Conservation (phyloP, 202 grass and related monocot genomes). For the Carex arenaria region DNA sequence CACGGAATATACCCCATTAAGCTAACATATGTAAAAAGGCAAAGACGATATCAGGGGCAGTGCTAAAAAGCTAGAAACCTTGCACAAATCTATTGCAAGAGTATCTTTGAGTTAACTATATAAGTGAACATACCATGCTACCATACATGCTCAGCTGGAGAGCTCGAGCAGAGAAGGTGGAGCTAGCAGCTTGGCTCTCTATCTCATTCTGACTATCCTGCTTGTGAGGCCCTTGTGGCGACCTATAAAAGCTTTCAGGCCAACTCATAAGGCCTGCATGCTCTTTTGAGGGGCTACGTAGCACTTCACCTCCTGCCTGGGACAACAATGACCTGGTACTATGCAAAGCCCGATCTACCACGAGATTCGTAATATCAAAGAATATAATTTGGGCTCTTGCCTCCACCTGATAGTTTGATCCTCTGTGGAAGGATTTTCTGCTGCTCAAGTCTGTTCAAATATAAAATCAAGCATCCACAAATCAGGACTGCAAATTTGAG, state of each 20-base stretch:
- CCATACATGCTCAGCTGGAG: conserved; percentile 87
- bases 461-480: background rate
- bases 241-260: conserved; percentile 67
- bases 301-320: conserved; percentile 26
- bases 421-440: conserved; percentile 44
- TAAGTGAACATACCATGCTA: conserved; percentile 54
- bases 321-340: conserved; percentile 35
- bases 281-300: conserved; percentile 52
- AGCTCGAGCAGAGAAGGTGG: conserved; percentile 63
- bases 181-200: conserved; percentile 1
- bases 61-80: background rate
- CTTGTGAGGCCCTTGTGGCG: conserved; percentile 19
- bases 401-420: conserved; percentile 61
- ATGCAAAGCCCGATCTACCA: conserved; percentile 37
- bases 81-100: background rate
- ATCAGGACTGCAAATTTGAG: background rate
- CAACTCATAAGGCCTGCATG: conserved; percentile 61
- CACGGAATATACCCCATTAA: background rate
- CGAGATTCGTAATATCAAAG: conserved; percentile 39
- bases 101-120: background rate
- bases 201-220: conserved; percentile 34
- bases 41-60: background rate
- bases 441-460: conserved; percentile 19
- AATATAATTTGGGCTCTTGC: conserved; percentile 65
- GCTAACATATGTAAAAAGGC: background rate